These are phyloP conservation scores for Fusarium anthophilum DNA, from an alignment of 2,329 filamentous ascomycete species.

Conservation along the genomic window DNA sequence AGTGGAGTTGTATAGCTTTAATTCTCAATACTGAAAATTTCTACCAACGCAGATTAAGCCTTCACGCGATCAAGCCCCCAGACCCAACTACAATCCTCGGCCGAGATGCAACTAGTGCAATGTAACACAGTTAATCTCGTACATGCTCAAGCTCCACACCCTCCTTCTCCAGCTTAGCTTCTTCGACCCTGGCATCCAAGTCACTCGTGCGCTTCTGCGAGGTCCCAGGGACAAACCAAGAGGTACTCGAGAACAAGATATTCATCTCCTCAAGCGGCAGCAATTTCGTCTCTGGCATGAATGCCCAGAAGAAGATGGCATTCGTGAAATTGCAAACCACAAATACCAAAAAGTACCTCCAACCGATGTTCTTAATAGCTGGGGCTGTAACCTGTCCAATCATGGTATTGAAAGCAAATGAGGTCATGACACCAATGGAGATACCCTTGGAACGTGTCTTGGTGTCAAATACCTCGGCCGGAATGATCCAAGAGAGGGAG, in stretches of 20 bases:
- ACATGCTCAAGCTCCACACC: neutral
- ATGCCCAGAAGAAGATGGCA: neutral
- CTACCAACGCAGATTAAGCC: no score
- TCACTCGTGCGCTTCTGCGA: neutral
- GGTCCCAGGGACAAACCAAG: neutral
- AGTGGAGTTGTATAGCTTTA: no score
- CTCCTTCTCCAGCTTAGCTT: neutral
- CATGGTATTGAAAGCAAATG: neutral
- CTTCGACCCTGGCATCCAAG: neutral
- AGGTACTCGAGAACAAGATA: neutral
- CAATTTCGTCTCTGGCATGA: neutral
- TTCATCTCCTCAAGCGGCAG: neutral
- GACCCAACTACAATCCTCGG: no score
- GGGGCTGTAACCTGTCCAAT: neutral
- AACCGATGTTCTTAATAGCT: neutral
- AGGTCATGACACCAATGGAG: neutral
- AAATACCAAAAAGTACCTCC: neutral
- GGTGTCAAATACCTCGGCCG: neutral
- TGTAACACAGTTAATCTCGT: no score
- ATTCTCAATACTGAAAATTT: no score
- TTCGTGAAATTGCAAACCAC: neutral
- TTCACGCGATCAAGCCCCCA: no score
- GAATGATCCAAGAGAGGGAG: neutral
- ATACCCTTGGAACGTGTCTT: neutral
- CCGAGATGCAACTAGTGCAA: no score